Base-by-base conservation (phyloP, 2,329 filamentous ascomycete species). In the Cladophialophora immunda region DNA sequence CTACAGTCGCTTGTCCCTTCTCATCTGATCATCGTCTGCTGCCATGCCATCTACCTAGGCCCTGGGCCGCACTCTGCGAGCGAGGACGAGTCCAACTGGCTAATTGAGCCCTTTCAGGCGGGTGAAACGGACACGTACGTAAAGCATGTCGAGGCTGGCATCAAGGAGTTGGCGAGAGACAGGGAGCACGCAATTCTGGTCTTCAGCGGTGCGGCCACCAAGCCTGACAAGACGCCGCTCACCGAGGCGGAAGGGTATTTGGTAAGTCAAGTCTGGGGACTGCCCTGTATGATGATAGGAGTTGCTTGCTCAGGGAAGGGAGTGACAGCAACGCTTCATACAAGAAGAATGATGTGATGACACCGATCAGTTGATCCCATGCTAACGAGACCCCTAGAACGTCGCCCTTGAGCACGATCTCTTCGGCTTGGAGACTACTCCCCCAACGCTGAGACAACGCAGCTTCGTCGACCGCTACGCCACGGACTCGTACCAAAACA, bases 401-500 rank as follows among this genome's bases (percentile, higher is more conserved):
- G 62, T 70, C 25, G 66, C 66, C 1, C n/a, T 68, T 29, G 68
- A 68, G 30, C 60, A 56, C 19, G 36, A 62, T n/a, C 57, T 70
- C 6, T 70, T 70, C 60, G 58, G 57, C 7, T 58, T 67, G 2
- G 68, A 69, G 8, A 68, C 63, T 1, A 45, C 58, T 2, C 56
- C 55, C 3, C 45, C 69, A 2, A 56, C 58, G 5, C 60, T 70
- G 13, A 58, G 47, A n/a, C 47, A 52, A 11, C 81, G 81, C 27
- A 80, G 92, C 19, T 75, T 87, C 0, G 74, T 87, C 1, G 93
- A 97, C 75, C 85, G 89, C 8, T 84, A 86, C 62, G 92, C 94
- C 0, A 88, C 94, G 1, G 94, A 97, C 78, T 94, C 91, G 1
- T 94, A 92, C 75, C 90, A 93, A 75, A 97, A 97, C 75, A 80